Base-by-base conservation (phyloP, 2,329 filamentous ascomycete genomes). In the Penicillium sp. region DNA sequence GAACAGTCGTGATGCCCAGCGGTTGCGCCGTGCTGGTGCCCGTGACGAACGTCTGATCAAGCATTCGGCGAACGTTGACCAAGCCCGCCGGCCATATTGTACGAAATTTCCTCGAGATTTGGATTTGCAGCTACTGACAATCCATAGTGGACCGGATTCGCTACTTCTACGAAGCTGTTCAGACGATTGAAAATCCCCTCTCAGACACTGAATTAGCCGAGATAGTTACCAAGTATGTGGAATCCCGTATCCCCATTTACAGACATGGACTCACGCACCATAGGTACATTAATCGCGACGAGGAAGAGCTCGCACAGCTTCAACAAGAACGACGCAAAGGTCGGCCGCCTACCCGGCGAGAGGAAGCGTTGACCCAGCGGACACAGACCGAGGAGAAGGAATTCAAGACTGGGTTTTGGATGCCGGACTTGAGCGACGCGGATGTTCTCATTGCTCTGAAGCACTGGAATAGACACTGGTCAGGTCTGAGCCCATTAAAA, bases 401-500 rank as follows among this genome's bases (percentile, higher is more conserved):
- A 72, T 87, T 87, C 56, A 79, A 84, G 53, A 82, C 82, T 43
- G 93, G 93, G 0, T 94, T 95, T 62, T 86, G 67, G 69, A 68
- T 94, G 32, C 90, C 91, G 0, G 87, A 96, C 63, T 72, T 96
- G 44, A 79, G 81, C 45, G 77, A 82, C 34, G 74, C 77, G 32
- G 78, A 83, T 39, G 89, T 84, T 56, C 70, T 87, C 42, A 69
- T 76, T 47, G 77, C 79, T 55, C 69, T 97, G 32, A 77, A 81
- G 52, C 75, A 77, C 18, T 97, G 89, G 88, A 86, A 89, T 54
- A 86, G 87, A 3, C 80, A 86, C 22, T 97, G 91, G 91, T 78
- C 86, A 7, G 85, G 85, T 59, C 76, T 96, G 52, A 81, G 83
- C 27, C 84, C 79, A 7, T 67, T 96, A 56, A 81, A 83, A 49